These are phyloP conservation scores for Forsythia viridissima DNA, from an alignment of 257 asterid genomes.

Conservation along the genomic window DNA sequence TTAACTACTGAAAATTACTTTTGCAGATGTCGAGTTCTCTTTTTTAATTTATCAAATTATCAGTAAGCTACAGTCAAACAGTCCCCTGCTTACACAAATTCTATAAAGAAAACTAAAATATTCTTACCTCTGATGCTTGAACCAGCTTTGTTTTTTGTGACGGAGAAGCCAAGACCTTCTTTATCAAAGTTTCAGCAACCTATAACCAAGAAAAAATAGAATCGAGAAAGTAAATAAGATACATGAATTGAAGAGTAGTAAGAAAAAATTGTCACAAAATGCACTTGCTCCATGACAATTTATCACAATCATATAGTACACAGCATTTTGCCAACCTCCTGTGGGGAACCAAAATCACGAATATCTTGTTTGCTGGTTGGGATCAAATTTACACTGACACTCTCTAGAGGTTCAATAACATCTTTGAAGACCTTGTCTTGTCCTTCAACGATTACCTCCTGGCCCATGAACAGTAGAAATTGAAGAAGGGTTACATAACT, in stretches of 20 bases:
- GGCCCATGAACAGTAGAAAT: constrained; percentile 21
- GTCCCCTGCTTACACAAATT: neutral
- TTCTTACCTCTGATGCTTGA: constrained; percentile 73
- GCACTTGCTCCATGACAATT: neutral
- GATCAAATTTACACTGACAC: constrained; percentile 75
- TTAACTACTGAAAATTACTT: neutral
- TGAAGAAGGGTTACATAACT: constrained; percentile 9
- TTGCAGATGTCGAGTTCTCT: neutral
- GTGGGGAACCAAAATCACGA: constrained; percentile 84
- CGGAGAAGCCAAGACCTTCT: constrained; percentile 79
- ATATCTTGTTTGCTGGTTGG: constrained; percentile 80
- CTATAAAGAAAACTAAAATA: neutral
- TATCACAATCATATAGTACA: too few relatives aligned
- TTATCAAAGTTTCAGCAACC: constrained; percentile 79
- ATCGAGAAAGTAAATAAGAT: neutral
- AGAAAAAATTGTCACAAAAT: neutral
- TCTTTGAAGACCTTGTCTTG: constrained; percentile 97
- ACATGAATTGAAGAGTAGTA: neutral
- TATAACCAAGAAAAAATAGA: constrained; percentile 26
- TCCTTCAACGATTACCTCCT: constrained; percentile 90
- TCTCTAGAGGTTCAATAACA: constrained; percentile 93
- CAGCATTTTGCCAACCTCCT: constrained; percentile 54
- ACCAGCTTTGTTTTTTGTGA: constrained; percentile 82
- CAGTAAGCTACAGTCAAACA: neutral
- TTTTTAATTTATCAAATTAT: neutral